Base-by-base conservation (phyloP, 495 filamentous ascomycete species). In the Tuber microsphaerosporum region DNA sequence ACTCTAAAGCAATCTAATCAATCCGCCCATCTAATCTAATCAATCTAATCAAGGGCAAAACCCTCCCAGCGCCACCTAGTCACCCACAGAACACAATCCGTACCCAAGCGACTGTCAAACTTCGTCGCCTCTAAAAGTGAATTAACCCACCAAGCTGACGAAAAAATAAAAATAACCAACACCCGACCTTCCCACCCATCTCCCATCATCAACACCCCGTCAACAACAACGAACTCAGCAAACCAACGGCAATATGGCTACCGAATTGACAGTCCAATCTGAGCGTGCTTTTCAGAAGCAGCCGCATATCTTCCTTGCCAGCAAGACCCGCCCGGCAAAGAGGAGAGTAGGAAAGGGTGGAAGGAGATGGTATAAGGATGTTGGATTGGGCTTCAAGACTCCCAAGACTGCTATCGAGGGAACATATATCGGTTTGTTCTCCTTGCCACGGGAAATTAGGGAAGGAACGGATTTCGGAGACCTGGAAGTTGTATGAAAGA, bases 201-300 rank as follows among this genome's bases (percentile, higher is more conserved):
- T 48, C 70, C 70, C 17, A 68, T 45, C 22, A 69, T 69, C 73
- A 31, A 70, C 70, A 79, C 77, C 76, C 41, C 73, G 65, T 74
- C 82, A 77, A 80, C 77, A 79, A 82, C 79, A 75, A 81, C 81
- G 44, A 79, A 73, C 56, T 56, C 89, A 91, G 89, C 88, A 91
- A 92, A 87, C 87, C n/a, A 14, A 14, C 56, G 12, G 31, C 56
- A 65, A 31, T 26, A 97, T 97, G 94, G 94, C 94, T 85, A 97
- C 94, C 88, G 94, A 97, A 90, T 89, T 97, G 87, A 97, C 91
- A 85, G 94, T 97, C 86, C 94, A 97, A 90, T 93, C 92, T 84
- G 94, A 97, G 91, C 93, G 94, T 87, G 94, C 94, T 88, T 97
- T 91, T 91, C 94, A 97, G 86, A 97, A 97, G 90, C 94, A 99